Evolutionary conservation across 2,329 filamentous ascomycete species (phyloP).

Genomic region (Apiospora kogelbergensis): DNA sequence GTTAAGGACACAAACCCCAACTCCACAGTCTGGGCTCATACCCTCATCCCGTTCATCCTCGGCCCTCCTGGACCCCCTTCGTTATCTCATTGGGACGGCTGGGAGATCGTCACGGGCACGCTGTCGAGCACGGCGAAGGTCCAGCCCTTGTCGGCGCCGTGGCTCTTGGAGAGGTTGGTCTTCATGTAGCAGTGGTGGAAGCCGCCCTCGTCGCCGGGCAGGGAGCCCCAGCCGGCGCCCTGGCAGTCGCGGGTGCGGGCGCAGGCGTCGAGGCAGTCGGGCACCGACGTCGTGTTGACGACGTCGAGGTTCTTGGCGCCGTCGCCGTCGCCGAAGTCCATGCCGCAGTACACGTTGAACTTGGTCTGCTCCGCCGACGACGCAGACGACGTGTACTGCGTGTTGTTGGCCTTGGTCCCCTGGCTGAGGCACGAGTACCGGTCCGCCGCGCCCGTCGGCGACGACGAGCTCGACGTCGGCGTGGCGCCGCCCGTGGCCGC

Average conservation of each 20-base stretch:
- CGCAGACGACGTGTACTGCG: conserved; percentile 23
- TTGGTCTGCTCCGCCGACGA: conserved; percentile 16
- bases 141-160: conserved; percentile 12
- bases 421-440: conserved; percentile 12
- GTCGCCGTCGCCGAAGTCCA: conserved; percentile 25
- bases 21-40: not conserved
- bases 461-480: conserved; percentile 13
- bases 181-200: conserved; percentile 23
- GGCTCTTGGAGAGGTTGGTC: conserved; percentile 15
- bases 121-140: conserved; percentile 11
- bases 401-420: conserved; percentile 25
- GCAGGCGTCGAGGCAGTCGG: conserved; percentile 24
- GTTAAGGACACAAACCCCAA: not conserved
- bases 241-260: conserved; percentile 18
- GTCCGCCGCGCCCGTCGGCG: conserved; percentile 16
- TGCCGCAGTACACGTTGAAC: conserved; percentile 26
- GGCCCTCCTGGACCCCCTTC: not conserved
- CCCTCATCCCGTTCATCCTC: not conserved
- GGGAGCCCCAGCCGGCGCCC: conserved; percentile 22
- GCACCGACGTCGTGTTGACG: conserved; percentile 18
- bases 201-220: conserved; percentile 16
- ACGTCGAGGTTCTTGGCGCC: conserved; percentile 20
- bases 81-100: not conserved
- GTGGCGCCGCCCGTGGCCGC: conserved; percentile 13
- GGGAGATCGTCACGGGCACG: not conserved